Base-by-base conservation (phyloP, 1,139 yeast species). In the Protomyces gravidus region DNA sequence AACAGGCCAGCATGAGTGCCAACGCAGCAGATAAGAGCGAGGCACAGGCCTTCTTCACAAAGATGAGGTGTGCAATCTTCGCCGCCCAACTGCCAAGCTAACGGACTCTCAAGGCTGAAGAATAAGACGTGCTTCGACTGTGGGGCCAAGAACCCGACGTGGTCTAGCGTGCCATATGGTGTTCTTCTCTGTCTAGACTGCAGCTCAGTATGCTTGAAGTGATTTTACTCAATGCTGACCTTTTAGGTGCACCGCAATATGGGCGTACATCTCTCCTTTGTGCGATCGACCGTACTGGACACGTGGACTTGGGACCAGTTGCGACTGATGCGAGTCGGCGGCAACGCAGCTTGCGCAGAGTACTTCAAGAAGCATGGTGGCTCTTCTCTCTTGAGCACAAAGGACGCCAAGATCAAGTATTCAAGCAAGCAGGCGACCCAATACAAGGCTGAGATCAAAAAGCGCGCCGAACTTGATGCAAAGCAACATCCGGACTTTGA, bases 131-230 rank as follows among this genome's bases (percentile, higher is more conserved):
- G 99, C 75, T 86, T 89, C 71, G 99, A 92, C 73, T 94, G 98
- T 73, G 80, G 79, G 45, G 95, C 97, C 2, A 95, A 95, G 63
- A 90, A 90, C 71, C 98, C 99, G 6, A 96, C 94, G 69, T 92
- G 99, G 99, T 96, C 98, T 3, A 88, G 97, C 9, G 97, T 97
- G 50, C 92, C 94, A 71, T 90, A 89, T 73, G 99, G 98, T 60
- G 85, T 90, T 63, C 89, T 89, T 72, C 89, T 92, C 70, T 94
- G 99, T 75, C 80, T 92, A 63, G 98, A 92, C 73, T 92, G 98
- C 78, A 96, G 97, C 45, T 97, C 98, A 55, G 79, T 88, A 33
- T 28, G 58, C 19, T 7, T 9, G n/a, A n/a, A n/a, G n/a, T n/a
- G n/a, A n/a, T n/a, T n/a, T n/a, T n/a, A n/a, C n/a, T n/a, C n/a